Base-by-base conservation (phyloP, 225 moss, liverwort and hornwort genomes). In the Bryoerythrophyllum caledonicum region DNA sequence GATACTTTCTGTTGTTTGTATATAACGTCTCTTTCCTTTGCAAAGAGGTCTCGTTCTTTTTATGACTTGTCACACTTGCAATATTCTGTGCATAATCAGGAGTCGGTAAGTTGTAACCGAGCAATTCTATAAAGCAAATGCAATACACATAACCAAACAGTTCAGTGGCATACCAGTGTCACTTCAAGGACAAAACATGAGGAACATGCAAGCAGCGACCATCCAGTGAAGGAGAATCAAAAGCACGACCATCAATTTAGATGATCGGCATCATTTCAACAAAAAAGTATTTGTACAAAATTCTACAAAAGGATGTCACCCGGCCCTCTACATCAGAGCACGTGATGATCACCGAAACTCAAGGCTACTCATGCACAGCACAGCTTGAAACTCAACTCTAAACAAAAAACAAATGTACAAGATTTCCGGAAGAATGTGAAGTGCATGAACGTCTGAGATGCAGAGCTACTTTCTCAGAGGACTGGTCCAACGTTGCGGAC, bases 271-370 rank as follows among this genome's bases (percentile, higher is more conserved):
- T 68, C 13, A 53, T 21, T 38, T 37, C 37, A 21, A 21, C 11
- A n/a, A 1, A 62, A 63, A 63, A 14, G 64, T 15, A 55, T 64
- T 41, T 40, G 37, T 73, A 78, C 57, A 78, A 55, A 20, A 27
- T 54, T 55, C 3, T 55, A 55, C 54, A 55, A 23, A 23, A 55
- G 0, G 54, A 35, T 57, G 60, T 63, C 78, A 81, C 70, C 74
- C 84, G 62, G 78, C 77, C 56, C 74, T 73, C 55, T 35, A 4
- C 10, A 6, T 14, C 35, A 85, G 78, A 70, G 81, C 84, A 58
- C 78, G 56, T 85, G 84, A 71, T 81, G 75, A 81, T 83, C 65
- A 79, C 46, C 66, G 43, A 56, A 53, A 54, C 23, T 24, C 16
- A 55, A 65, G 38, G 43, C 34, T 23, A 37, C 11, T 54, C 58